Evolutionary conservation across 495 filamentous ascomycete genomes (phyloP).

Genomic region (Parathielavia appendiculata): DNA sequence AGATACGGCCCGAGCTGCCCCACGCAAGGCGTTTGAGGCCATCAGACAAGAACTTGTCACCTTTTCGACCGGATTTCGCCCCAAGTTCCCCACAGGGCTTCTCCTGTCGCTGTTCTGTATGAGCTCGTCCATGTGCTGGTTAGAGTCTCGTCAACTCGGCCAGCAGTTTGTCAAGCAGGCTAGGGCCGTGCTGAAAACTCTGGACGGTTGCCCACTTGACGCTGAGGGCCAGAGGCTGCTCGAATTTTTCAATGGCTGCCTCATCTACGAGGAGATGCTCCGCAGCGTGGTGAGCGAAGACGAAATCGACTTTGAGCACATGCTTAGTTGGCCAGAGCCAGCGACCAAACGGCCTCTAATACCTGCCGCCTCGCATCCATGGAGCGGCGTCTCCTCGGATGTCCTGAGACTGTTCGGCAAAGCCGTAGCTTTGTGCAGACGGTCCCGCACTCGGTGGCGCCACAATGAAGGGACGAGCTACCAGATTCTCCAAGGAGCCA

Average conservation of each 20-base stretch:
- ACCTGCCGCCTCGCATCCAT: slow-evolving; percentile 21
- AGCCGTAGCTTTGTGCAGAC: slow-evolving; percentile 30
- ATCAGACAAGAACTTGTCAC: slow-evolving; percentile 28
- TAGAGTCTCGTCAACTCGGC: slow-evolving; percentile 32
- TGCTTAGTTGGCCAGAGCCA: slow-evolving; percentile 36
- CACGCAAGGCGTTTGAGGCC: slow-evolving; percentile 24
- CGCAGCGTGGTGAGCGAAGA: slow-evolving; percentile 35
- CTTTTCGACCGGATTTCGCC: slow-evolving; percentile 15
- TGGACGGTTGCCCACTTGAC: slow-evolving; percentile 21
- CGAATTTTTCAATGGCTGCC: slow-evolving; percentile 34
- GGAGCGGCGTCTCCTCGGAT: slow-evolving; percentile 30
- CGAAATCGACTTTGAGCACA: slow-evolving; percentile 28
- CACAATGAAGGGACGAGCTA: slow-evolving; percentile 30
- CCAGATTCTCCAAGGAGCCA: slow-evolving; percentile 27
- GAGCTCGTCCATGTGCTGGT: slow-evolving; percentile 37
- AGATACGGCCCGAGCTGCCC: slow-evolving; percentile 29
- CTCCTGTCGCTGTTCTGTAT: slow-evolving; percentile 33
- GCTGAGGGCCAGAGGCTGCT: slow-evolving; percentile 22
- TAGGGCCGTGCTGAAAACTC: slow-evolving; percentile 21
- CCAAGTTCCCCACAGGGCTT: slow-evolving; percentile 28
- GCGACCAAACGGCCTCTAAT: slow-evolving; percentile 11
- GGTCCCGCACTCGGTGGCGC: slow-evolving; percentile 32
- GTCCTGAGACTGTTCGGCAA: slow-evolving; percentile 33
- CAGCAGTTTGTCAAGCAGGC: slow-evolving; percentile 30
- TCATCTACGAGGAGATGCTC: slow-evolving; percentile 36